These are phyloP conservation scores for Rubroboletus satanas DNA, from an alignment of 768 basidiomycete species.

Conservation along the genomic window DNA sequence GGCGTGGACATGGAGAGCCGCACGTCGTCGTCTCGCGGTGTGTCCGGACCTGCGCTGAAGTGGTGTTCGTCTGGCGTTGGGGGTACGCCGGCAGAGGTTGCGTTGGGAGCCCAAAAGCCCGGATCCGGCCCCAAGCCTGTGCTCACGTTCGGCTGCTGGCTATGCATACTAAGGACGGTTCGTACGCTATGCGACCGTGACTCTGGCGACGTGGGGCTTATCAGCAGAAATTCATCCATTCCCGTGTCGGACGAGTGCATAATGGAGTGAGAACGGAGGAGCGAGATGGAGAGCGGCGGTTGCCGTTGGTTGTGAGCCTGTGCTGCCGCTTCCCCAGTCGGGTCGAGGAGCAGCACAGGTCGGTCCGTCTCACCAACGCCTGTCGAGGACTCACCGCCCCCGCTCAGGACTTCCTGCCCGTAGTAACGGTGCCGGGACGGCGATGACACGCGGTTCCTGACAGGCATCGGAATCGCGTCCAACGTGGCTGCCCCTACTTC, in stretches of 20 bases:
- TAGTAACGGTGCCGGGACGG: conserved; percentile 22
- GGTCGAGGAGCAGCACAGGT: conserved; percentile 5
- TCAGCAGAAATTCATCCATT: conserved; percentile 23
- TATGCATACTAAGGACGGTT: conserved; percentile 1
- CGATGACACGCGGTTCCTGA: conserved; percentile 18
- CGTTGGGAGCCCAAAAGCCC: background rate
- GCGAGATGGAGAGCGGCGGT: conserved; percentile 14
- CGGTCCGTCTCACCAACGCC: background rate
- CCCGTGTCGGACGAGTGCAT: conserved; percentile 13
- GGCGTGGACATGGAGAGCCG: conserved; percentile 1
- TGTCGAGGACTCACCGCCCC: background rate
- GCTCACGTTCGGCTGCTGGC: conserved; percentile 1
- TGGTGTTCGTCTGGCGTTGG: background rate
- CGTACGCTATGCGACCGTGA: conserved; percentile 4
- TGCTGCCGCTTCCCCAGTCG: background rate
- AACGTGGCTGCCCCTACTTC: background rate
- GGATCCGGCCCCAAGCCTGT: background rate
- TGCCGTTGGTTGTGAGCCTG: conserved; percentile 1
- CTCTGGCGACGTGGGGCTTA: conserved; percentile 5
- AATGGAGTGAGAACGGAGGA: conserved; percentile 13
- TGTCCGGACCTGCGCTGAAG: background rate
- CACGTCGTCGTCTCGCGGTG: background rate
- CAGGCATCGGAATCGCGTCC: conserved; percentile 12
- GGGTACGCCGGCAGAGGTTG: background rate
- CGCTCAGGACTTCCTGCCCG: conserved; percentile 9